These are phyloP conservation scores for Myxozyma lipomycoides DNA, from an alignment of 805 yeast species.

Conservation along the genomic window DNA sequence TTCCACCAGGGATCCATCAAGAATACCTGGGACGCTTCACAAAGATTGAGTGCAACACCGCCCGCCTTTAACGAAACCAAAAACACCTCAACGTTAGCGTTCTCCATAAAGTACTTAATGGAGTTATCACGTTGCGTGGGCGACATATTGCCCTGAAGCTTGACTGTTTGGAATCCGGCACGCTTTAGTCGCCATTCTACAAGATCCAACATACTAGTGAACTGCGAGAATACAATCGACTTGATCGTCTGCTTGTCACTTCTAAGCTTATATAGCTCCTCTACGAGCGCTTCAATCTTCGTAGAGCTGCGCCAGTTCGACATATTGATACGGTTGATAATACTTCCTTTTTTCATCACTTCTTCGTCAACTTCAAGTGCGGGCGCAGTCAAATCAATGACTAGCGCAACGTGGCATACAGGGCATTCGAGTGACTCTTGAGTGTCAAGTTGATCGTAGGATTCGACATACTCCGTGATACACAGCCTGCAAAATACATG, in stretches of 20 bases:
- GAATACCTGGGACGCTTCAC: conserved; percentile 96
- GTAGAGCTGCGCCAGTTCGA: conserved; percentile 89
- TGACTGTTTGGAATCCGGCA: conserved; percentile 93
- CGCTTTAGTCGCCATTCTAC: conserved; percentile 93
- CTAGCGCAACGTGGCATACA: conserved; percentile 88
- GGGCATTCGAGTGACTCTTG: conserved; percentile 74
- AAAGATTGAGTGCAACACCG: conserved; percentile 93
- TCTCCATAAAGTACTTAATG: conserved; percentile 87
- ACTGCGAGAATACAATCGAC: conserved; percentile 95
- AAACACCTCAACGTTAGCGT: conserved; percentile 87
- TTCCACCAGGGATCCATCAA: conserved; percentile 99
- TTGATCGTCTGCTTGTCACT: conserved; percentile 86
- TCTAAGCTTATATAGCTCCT: conserved; percentile 80
- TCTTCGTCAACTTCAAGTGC: conserved; percentile 60
- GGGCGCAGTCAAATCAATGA: conserved; percentile 85
- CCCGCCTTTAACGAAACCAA: conserved; percentile 96
- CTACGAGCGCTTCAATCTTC: conserved; percentile 92
- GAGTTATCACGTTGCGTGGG: conserved; percentile 93
- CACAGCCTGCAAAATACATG: conserved; percentile 93
- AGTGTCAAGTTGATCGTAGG: conserved; percentile 49
- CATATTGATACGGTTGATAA: conserved; percentile 83
- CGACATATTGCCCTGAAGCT: conserved; percentile 94
- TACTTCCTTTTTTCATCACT: conserved; percentile 54
- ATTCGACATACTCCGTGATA: conserved; percentile 79
- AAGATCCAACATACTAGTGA: conserved; percentile 91